Base-by-base conservation (phyloP, 352 stramenopile species). In the Pythium aristosporum region DNA sequence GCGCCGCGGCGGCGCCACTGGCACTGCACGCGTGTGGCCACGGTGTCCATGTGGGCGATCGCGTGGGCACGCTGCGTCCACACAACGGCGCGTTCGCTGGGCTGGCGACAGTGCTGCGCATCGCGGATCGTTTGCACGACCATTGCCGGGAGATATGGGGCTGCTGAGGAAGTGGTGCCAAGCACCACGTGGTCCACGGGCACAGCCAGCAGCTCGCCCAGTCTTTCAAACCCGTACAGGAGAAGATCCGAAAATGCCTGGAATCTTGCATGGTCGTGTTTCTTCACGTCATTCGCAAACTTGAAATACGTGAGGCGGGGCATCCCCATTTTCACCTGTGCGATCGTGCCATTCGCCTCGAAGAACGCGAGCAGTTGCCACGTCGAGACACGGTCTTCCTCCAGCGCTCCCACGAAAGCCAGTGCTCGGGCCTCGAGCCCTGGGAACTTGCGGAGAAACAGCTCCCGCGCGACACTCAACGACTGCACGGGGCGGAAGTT, bases 311-410 rank as follows among this genome's bases (percentile, higher is more conserved):
- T 86, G 21, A 94, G 80, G 41, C 69, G 69, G 23, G 72, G 61
- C 72, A 87, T 85, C n/a, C 68, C 65, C 12, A 57, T 47, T 55
- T 92, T 92, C 16, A 92, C 77, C 20, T 87, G 75, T 0, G 77
- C 77, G 15, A 90, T 72, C 5, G 80, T 91, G 20, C 53, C 68
- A 60, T 85, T 61, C 5, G 56, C 36, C 4, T 74, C 57, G 36
- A 94, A 89, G 53, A 94, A 92, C 13, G 63, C 69, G n/a, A 83
- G 61, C 2, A 94, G 71, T 44, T 92, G 83, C 71, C 78, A 89
- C 28, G 50, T 75, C 12, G 80, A 87, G 50, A 92, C 72, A 50
- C 68, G 57, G 2, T 68, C 69, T 25, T 79, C 72, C 3, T 76
- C 73, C 0, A 94, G 32, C 23, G 79, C 65, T 2, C 62, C 64